Evolutionary conservation across 192 early-diverging fungal species (phyloP), one percentile per base, ranked within the genome.

Genomic region (Diversispora eburnea): DNA sequence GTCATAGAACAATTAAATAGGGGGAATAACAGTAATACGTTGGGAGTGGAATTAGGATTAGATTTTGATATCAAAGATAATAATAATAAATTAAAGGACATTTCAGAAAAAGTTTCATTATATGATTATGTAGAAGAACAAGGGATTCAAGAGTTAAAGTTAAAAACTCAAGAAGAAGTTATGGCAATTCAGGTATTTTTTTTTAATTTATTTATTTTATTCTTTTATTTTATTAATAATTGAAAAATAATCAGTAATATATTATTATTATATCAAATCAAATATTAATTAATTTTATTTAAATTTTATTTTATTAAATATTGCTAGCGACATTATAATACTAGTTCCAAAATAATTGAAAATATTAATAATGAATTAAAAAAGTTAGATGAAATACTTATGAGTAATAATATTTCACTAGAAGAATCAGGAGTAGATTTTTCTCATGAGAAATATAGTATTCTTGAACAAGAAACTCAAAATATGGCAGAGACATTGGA

Each of bases 401-500:
- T 61, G 13, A 63, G 7, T 41, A 33, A 64, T 73, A 48, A 74
- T 9, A 78, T 80, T 15, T 76, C 73, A 45, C 56, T 82, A 17
- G 77, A 81, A 54, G 75, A 79, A 57, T 73, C 72, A 8, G 70
- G 72, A 19, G 45, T 74, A 13, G 39, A 62, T 51, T 84, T 84
- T 73, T 64, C 73, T 33, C 60, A 60, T 60, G 70, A 68, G 20
- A 81, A 81, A 66, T 46, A 49, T 48, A 58, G 72, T 3, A 39
- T 75, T 4, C 80, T 82, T 60, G 83, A 84, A 75, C 54, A 56
- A 25, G 78, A 78, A 42, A 78, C 76, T 10, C 59, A 54, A 4
- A 61, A 62, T 5, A 84, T 84, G 83, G 83, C 83, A 4, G 83
- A 82, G 65, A 81, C 76, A 15, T 58, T 84, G 33, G 75, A 64